These are phyloP conservation scores for Tuctoria greenei DNA, from an alignment of 176 grass and related monocot species.

Conservation along the genomic window DNA sequence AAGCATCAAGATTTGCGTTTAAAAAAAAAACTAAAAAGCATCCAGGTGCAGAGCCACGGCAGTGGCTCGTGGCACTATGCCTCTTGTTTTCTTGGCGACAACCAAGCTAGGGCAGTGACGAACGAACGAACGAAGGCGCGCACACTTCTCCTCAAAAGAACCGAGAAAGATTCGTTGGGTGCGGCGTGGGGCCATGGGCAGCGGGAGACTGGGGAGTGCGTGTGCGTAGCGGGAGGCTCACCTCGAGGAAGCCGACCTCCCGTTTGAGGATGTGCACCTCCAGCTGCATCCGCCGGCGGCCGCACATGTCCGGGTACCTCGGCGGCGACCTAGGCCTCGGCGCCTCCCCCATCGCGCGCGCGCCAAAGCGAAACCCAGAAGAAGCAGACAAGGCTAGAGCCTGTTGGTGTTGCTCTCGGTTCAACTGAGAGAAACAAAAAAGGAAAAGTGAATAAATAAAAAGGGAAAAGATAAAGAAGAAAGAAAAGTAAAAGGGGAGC, in stretches of 20 bases:
- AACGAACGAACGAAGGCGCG: neutral
- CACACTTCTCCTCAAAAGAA: neutral
- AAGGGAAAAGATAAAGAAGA: too few relatives aligned
- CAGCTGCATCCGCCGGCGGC: conserved; percentile 77
- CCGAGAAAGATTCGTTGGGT: neutral
- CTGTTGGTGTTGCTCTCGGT: too few relatives aligned
- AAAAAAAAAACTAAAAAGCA: neutral
- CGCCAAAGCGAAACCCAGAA: neutral
- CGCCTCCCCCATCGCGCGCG: conserved; percentile 35
- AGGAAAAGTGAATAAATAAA: too few relatives aligned
- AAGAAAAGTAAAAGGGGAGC: too few relatives aligned
- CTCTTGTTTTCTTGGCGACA: neutral
- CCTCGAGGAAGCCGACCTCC: conserved; percentile 87
- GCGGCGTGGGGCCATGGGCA: neutral
- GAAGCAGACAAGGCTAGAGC: neutral
- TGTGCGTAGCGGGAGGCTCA: neutral
- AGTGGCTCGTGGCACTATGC: neutral
- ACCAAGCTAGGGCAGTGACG: neutral
- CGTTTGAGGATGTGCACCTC: conserved; percentile 94
- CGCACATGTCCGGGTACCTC: conserved; percentile 87
- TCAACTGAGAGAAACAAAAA: too few relatives aligned
- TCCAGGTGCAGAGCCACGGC: neutral
- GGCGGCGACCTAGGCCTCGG: conserved; percentile 82
- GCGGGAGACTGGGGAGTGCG: neutral
- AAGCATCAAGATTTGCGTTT: too few relatives aligned